phyloP scores from a whole-genome alignment of 2,329 filamentous ascomycete species.

The Paraphaeosphaeria sporulosa region DNA sequence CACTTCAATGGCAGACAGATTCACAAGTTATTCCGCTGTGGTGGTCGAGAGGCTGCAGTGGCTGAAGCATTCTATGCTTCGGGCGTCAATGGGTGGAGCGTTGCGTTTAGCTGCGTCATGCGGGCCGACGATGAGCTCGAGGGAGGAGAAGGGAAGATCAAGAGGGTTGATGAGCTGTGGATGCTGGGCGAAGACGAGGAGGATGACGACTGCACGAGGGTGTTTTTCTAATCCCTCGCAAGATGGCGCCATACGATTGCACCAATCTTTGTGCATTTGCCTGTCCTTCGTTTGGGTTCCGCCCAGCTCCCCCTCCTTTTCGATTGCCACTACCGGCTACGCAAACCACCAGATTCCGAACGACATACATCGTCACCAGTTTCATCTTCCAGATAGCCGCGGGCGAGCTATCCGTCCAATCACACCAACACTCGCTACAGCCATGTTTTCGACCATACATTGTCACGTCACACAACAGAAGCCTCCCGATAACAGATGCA shows the following conservation, averaged over 20 bases:
- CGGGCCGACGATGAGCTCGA: slow-evolving; percentile 32
- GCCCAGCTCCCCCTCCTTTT: neutral
- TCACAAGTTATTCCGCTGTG: slow-evolving; percentile 42
- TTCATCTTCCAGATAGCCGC: neutral
- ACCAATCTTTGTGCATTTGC: neutral
- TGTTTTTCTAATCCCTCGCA: slow-evolving; percentile 36
- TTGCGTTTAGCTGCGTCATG: slow-evolving; percentile 43
- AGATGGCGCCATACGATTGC: neutral
- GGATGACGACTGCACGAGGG: slow-evolving; percentile 22
- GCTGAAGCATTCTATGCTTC: slow-evolving; percentile 39
- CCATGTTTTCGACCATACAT: neutral
- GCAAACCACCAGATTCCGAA: neutral
- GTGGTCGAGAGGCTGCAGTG: slow-evolving; percentile 40
- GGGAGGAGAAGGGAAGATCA: slow-evolving; percentile 24
- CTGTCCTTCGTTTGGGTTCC: neutral
- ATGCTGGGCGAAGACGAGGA: slow-evolving; percentile 30
- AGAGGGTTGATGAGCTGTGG: slow-evolving; percentile 35
- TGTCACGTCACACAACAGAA: slow-evolving; percentile 1
- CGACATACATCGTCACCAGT: neutral
- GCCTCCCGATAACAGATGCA: slow-evolving; percentile 7
- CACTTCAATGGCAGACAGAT: slow-evolving; percentile 32
- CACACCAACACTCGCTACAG: neutral
- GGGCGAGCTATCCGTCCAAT: neutral
- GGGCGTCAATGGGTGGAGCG: slow-evolving; percentile 40
- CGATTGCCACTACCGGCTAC: neutral